Base-by-base conservation (phyloP, 2,329 filamentous ascomycete species). In the Fusarium subtropicale region DNA sequence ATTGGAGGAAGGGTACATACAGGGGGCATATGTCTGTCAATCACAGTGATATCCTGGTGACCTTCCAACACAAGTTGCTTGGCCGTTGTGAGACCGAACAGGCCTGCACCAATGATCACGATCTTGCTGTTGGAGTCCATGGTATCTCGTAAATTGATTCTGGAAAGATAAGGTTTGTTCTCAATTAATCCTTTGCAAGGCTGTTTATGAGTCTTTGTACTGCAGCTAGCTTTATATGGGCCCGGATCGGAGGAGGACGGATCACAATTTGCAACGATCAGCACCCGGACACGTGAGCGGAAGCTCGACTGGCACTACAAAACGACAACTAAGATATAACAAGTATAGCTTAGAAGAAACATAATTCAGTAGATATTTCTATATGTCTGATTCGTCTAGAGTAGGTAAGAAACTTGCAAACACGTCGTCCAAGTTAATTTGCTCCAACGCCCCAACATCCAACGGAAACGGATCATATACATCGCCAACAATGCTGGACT, bases 31-130 rank as follows among this genome's bases (percentile, higher is more conserved):
- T 81, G 68, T 28, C 69, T 57, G 31, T 71, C 74, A 68, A 81
- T 57, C 56, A 81, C 62, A 26, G 77, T 78, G 74, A 82, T 74
- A 46, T 75, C 73, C 72, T 76, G 65, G 64, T 78, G 67, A 71
- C 75, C 75, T 15, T 76, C 63, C 2, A 60, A 36, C 4, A 63
- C 36, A 5, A 78, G 71, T 31, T 78, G 73, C 16, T 66, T 56
- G 20, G 76, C 76, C 10, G 75, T 70, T 24, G 69, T 71, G 9
- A 78, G 69, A 11, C 76, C 76, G 56, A 78, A 78, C 11, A 76
- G 64, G 24, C 76, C 76, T 0, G 76, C 76, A 7, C 76, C 76
- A n/a, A 78, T 67, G 22, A 78, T 66, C 18, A 78, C 39, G 3
- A 78, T 55, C 7, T 57, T 52, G 6, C 60, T 65, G n/a, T 57